Evolutionary conservation across 106 monocot species (phyloP).

Genomic region (Acanthochlamys bracteata): DNA sequence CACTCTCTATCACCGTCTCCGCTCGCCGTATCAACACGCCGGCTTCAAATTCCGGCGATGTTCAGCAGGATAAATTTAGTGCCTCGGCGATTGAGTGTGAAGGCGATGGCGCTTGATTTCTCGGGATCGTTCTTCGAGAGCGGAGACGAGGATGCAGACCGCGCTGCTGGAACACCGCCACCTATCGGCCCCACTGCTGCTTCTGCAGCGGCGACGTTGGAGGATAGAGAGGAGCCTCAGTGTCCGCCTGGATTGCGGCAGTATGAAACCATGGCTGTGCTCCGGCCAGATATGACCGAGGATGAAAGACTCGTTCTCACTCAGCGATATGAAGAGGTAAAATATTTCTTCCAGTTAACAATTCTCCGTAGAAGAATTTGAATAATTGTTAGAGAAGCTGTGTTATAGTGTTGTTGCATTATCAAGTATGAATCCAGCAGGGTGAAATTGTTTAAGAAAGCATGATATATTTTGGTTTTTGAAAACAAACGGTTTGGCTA

Average conservation of each 20-base stretch:
- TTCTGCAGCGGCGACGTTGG: conserved; percentile 27
- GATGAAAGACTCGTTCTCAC: conserved; percentile 73
- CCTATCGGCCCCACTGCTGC: conserved; percentile 19
- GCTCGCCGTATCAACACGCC: background rate
- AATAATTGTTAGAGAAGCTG: too few species aligned
- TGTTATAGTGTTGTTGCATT: too few species aligned
- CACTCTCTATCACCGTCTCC: conserved; percentile 10
- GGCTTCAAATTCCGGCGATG: background rate
- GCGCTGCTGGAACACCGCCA: background rate
- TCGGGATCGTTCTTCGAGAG: conserved; percentile 67
- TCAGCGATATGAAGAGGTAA: conserved; percentile 85
- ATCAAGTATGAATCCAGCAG: too few species aligned
- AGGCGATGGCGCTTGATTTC: conserved; percentile 53
- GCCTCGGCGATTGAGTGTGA: conserved; percentile 4
- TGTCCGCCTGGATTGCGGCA: conserved; percentile 80
- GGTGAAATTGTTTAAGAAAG: too few species aligned
- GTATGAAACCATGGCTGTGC: conserved; percentile 93
- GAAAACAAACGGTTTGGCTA: too few species aligned
- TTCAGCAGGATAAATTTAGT: background rate
- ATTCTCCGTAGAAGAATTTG: too few species aligned
- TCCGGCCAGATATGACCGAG: conserved; percentile 89
- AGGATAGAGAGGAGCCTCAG: conserved; percentile 77
- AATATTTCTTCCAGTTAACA: background rate
- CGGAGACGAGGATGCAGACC: conserved; percentile 15
- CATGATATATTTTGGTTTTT: too few species aligned